Evolutionary conservation across 179 eudicot genomes (phyloP), one percentile per base, ranked within the genome.

Genomic region (Vitellaria paradoxa): DNA sequence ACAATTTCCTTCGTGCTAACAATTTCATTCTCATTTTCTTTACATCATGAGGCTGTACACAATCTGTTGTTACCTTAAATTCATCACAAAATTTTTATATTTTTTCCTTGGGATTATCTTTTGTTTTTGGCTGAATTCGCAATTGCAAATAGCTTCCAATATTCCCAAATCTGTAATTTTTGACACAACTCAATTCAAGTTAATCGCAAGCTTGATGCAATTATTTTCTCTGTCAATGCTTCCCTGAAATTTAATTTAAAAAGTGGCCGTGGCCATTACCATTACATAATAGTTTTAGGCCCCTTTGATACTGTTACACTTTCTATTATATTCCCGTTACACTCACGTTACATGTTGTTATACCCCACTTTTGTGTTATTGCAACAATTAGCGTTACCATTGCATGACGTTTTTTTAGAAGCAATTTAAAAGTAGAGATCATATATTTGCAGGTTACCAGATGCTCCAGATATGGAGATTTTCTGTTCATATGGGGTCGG

Each of bases 401-500:
- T 30, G 2, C 37, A 30, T 2, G 1, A 30, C 2, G 37, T 1
- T 30, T 30, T 30, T 30, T 30, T 30, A 30, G 2, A 30, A n/a
- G n/a, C n/a, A n/a, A n/a, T n/a, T n/a, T n/a, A n/a, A 30, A 30
- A 30, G 37, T 30, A 30, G 37, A 30, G 1, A 30, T 30, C 2
- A 17, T 75, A 8, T 21, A 2, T 47, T 60, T 64, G 20, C 84
- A 90, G 94, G 84, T 80, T 88, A 71, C 94, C 91, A 0, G 67
- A 88, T 78, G 94, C 94, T 68, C 91, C 90, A 0, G 88, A 88
- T 24, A 87, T 87, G 88, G 91, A 90, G 82, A 87, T 88, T 9
- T 85, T 85, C 83, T 73, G 88, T 75, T 63, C 79, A 55, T 88
- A 88, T 21, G 93, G 93, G 4, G 87, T 85, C 0, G 93, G 93